Evolutionary conservation across 192 early-diverging fungal genomes (phyloP), one percentile per base, ranked within the genome.

Genomic region (Jimgerdemannia lactiflua): DNA sequence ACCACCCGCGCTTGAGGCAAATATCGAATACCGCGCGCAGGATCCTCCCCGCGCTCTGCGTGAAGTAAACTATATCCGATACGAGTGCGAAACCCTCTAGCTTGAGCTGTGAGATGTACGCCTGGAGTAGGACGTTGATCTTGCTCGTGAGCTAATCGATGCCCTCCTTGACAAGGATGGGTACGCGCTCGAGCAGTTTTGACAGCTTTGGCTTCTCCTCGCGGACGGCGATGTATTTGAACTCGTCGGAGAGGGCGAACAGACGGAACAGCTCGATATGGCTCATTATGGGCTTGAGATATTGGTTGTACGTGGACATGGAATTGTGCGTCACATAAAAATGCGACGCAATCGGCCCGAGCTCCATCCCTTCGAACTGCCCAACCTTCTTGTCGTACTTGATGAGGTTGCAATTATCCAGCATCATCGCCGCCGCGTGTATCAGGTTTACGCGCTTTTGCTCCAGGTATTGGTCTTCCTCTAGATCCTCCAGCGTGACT

Each of bases 61-160:
- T 97, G 19, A 99, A 95, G 86, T 96, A 98, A 1, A 96, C 97
- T 94, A 97, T 95, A 74, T 99, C 98, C n/a, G 95, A 90, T 73
- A 96, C 95, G 49, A 99, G 85, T 10, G 98, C 96, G 82, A 99
- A 96, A 1, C 97, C 97, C 43, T 97, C 91, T 43, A 99, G 75
- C 72, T 93, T 92, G 43, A 99, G 89, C 74, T 95, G 93, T n/a
- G 96, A 96, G 67, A 99, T 96, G 81, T 99, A 94, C 3, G 95
- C 86, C 79, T 99, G 98, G 43, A 99, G 85, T 54, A 99, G 81
- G 39, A 96, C 94, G 77, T 95, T 96, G 74, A 98, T 92, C 80
- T 99, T 99, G 66, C 96, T 93, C 43, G 92, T 91, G 2, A 96
- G 92, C 69, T 95, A 92, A 77, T 98, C 97, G 4, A 95, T 83